Evolutionary conservation across 495 filamentous ascomycete genomes (phyloP), one percentile per base, ranked within the genome.

Genomic region (Neurospora sublineolata): DNA sequence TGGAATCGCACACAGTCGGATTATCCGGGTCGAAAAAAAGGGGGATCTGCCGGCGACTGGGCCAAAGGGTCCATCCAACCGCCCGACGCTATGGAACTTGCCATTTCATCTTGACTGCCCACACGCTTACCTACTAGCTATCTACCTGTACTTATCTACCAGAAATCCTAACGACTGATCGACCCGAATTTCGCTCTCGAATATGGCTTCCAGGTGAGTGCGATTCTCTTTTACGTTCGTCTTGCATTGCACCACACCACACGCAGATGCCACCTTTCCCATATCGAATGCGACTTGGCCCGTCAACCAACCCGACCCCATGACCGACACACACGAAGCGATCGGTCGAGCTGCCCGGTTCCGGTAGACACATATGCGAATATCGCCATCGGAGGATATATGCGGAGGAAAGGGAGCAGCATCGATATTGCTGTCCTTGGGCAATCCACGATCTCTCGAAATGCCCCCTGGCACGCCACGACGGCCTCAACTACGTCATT

Each of bases 201-300:
- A 67, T 9, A 77, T 77, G 75, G 75, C 75, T 72, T 77, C 75
- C 11, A 75, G 75, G 75, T 77, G 52, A 74, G 74, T 72, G 14
- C 20, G 16, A n/a, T 16, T 39, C 18, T 37, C 27, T 27, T 37
- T 67, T 27, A 37, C 37, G 41, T 68, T 39, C 60, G 58, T 27
- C 37, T 42, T 60, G 16, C 7, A n/a, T 23, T 67, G 30, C 42
- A 64, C 27, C 64, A 36, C 33, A 39, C 44, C 64, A 38, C 27
- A 52, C 27, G 36, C 4, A 36, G 44, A 16, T 68, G 70, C 58
- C 37, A 71, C 67, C 71, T 41, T 33, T 60, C 23, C 12, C 52
- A 16, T 33, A 33, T 60, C 52, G 52, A 60, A 33, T 60, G 52
- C 52, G 52, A 60, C 52, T 60, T 60, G 52, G 27, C 27, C 20